Conservation (phyloP, 139 green algal genomes). For the Volvox africanus region DNA sequence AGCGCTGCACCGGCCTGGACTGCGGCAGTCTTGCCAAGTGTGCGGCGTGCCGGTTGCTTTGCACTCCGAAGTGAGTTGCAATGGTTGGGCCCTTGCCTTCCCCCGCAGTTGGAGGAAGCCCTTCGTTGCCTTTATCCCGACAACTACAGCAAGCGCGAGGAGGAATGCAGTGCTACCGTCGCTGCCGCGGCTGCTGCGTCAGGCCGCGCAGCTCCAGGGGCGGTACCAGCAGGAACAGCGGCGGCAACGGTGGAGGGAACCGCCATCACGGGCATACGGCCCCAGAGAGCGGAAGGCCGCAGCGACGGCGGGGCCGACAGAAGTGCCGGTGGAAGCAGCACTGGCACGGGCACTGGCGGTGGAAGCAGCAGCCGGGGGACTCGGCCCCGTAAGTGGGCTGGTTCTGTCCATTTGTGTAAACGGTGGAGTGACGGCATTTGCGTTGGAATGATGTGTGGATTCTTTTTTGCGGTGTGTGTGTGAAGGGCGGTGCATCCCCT, state of each 20-base stretch:
- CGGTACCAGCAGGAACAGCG: background rate
- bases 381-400: background rate
- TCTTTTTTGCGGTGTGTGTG: too few relatives aligned
- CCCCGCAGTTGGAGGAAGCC: background rate
- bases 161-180: background rate
- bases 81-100: too few relatives aligned
- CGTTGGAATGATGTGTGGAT: too few relatives aligned
- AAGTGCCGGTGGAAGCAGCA: background rate
- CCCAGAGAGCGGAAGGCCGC: background rate
- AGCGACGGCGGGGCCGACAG: background rate
- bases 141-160: background rate
- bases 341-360: background rate
- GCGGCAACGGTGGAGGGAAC: background rate
- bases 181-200: background rate
- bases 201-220: background rate
- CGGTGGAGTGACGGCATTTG: too few relatives aligned
- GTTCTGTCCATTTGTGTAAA: too few relatives aligned
- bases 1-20: too few relatives aligned
- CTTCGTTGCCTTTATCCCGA: slow-evolving; percentile 2
- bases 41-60: too few relatives aligned
- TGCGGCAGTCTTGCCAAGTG: too few relatives aligned
- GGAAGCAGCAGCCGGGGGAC: background rate
- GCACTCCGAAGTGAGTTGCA: too few relatives aligned
- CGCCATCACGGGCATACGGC: background rate
- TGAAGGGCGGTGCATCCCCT: too few relatives aligned